phyloP scores from a whole-genome alignment of 2,329 filamentous ascomycete species.

The Trichoderma sp. region DNA sequence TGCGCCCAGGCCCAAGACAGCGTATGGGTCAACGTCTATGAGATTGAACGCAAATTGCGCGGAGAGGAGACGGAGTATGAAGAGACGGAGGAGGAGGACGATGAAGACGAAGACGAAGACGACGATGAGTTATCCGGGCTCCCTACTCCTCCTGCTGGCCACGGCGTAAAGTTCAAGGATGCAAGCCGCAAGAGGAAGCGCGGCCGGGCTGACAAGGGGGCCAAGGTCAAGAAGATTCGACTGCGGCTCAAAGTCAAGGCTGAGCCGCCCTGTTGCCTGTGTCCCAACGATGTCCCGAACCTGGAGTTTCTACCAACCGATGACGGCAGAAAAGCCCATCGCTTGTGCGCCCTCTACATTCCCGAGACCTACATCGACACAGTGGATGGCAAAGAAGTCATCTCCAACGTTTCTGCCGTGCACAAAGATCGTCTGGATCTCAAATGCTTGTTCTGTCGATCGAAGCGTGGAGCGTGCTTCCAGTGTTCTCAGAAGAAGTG shows the following conservation, averaged over 20 bases:
- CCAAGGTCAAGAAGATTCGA: constrained; percentile 73
- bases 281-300: constrained; percentile 82
- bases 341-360: constrained; percentile 84
- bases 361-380: constrained; percentile 85
- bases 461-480: constrained; percentile 92
- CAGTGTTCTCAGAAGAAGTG: constrained; percentile 96
- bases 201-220: constrained; percentile 33
- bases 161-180: constrained; percentile 64
- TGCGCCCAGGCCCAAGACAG: constrained; percentile 94
- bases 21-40: constrained; percentile 95
- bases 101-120: constrained; percentile 62
- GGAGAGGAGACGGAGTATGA: constrained; percentile 86
- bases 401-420: constrained; percentile 77
- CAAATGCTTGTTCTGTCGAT: constrained; percentile 92
- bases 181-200: constrained; percentile 60
- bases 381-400: constrained; percentile 66
- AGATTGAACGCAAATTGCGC: constrained; percentile 89
- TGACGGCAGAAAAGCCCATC: constrained; percentile 81
- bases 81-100: constrained; percentile 66
- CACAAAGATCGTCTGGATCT: constrained; percentile 84
- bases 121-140: constrained; percentile 64
- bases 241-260: constrained; percentile 67
- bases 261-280: constrained; percentile 83
- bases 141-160: constrained; percentile 73
- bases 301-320: constrained; percentile 84